Conservation (phyloP, 1,284 basidiomycete species). For the Neotropicomus parvogracilis region DNA sequence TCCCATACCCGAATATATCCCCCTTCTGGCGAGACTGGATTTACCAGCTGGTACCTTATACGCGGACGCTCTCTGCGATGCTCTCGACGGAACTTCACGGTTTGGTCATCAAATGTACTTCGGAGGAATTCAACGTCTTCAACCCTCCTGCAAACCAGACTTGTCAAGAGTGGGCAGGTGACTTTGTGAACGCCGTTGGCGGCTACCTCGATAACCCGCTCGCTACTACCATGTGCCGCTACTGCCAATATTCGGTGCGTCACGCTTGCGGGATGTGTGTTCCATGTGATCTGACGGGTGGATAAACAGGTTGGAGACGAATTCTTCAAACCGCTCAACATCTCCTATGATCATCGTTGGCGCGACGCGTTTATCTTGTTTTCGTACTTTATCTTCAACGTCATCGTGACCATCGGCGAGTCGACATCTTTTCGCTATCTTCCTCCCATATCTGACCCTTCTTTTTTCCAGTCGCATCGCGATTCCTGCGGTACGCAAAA, state of each 20-base stretch:
- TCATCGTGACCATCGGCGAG: constrained; percentile 63
- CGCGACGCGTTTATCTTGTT: constrained; percentile 73
- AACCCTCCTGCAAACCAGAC: constrained; percentile 73
- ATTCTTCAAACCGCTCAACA: constrained; percentile 68
- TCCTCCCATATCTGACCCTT: constrained; percentile 1
- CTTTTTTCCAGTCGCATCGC: constrained; percentile 55
- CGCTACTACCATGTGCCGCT: constrained; percentile 61
- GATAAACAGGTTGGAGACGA: constrained; percentile 54
- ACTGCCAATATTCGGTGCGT: constrained; percentile 61
- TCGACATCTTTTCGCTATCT: neutral
- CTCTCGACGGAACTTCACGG: constrained; percentile 80
- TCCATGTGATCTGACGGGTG: neutral
- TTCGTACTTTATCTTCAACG: constrained; percentile 70
- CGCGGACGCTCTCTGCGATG: constrained; percentile 70
- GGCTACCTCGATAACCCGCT: constrained; percentile 79
- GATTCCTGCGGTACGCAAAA: constrained; percentile 70
- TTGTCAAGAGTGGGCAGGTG: constrained; percentile 66
- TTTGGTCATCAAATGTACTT: constrained; percentile 61
- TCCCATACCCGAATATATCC: constrained; percentile 66
- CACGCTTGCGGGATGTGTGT: neutral
- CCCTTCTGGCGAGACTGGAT: constrained; percentile 77
- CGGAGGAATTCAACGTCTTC: constrained; percentile 67
- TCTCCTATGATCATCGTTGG: constrained; percentile 65
- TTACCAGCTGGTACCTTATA: constrained; percentile 69
- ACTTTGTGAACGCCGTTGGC: constrained; percentile 59